A percentile compares a stretch with the other conserved stretches of the same genome.
Evolutionary conservation across 192 early-diverging fungal species (phyloP).

Genomic region (Podochytrium sp.): DNA sequence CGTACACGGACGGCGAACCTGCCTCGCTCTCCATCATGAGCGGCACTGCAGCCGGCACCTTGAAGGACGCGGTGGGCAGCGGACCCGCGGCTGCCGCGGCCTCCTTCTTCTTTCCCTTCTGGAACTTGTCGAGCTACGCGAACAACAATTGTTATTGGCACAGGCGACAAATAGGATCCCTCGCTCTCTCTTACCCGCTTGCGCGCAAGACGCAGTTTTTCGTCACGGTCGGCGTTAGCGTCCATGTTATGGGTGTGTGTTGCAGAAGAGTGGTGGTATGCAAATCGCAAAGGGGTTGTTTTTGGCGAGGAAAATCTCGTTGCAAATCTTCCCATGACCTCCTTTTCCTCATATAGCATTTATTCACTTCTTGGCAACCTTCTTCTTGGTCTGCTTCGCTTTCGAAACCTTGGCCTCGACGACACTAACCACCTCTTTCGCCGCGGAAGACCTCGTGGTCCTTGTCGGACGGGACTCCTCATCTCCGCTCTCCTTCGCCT

Average conservation of each 20-base stretch:
- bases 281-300: too few species aligned
- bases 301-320: too few species aligned
- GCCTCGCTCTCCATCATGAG: not conserved
- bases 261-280: too few species aligned
- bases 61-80: not conserved
- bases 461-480: not conserved
- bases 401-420: too few species aligned
- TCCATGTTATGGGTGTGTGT: not conserved
- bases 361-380: too few species aligned
- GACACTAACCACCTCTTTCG: too few species aligned
- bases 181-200: slow-evolving; percentile 13
- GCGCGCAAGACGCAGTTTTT: slow-evolving; percentile 33
- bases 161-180: not conserved
- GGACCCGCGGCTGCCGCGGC: not conserved
- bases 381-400: too few species aligned
- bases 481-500: not conserved
- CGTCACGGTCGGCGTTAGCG: slow-evolving; percentile 23
- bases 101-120: slow-evolving; percentile 13
- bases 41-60: not conserved
- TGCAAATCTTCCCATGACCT: too few species aligned
- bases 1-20: not conserved
- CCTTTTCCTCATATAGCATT: too few species aligned
- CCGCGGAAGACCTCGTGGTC: too few species aligned
- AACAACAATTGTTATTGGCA: not conserved
- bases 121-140: slow-evolving; percentile 31